Evolutionary conservation across 2,329 filamentous ascomycete species (phyloP), one percentile per base, ranked within the genome.

Genomic region (Helminthosporium solani): DNA sequence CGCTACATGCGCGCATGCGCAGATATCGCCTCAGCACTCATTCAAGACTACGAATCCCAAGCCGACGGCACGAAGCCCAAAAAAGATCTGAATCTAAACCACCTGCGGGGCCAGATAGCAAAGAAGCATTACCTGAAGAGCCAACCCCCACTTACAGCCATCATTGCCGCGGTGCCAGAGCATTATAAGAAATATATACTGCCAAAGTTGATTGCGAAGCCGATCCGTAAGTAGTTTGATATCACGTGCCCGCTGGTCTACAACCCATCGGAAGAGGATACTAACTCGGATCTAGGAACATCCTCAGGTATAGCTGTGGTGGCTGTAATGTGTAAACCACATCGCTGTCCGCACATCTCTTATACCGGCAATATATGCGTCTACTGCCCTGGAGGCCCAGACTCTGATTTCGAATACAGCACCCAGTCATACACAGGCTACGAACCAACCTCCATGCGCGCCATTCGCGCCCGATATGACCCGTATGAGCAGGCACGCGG

Each of bases 101-200:
- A 84, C 47, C 73, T 99, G 56, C 85, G 94, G 36, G 85, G 88
- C 44, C 91, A 91, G 66, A 83, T 96, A 52, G 83, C 94, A 36
- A 95, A 94, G 75, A 97, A 96, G 75, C 90, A 97, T 75, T 87
- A 85, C 68, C 77, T 99, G 50, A 86, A 84, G 70, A 90, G 84
- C 51, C 88, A 95, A 58, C 94, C 94, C 25, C 90, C 95, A 20
- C 76, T 99, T 54, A 97, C 92, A 7, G 92, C 94, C 49, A 99
- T 99, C 66, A 97, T 99, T 66, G 90, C 94, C 44, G 94, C 94
- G 8, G 92, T 99, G 28, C 95, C 95, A n/a, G 94, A 99, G 69
- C 91, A 97, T 70, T 96, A 97, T 76, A 99, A 97, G 78, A 99
- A 97, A 75, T 97, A 97, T 64, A 96, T 99, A 51, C 74, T 97